Evolutionary conservation across 345 rosid genomes (phyloP), one percentile per base, ranked within the genome.

Genomic region (Hirschfeldia incana): DNA sequence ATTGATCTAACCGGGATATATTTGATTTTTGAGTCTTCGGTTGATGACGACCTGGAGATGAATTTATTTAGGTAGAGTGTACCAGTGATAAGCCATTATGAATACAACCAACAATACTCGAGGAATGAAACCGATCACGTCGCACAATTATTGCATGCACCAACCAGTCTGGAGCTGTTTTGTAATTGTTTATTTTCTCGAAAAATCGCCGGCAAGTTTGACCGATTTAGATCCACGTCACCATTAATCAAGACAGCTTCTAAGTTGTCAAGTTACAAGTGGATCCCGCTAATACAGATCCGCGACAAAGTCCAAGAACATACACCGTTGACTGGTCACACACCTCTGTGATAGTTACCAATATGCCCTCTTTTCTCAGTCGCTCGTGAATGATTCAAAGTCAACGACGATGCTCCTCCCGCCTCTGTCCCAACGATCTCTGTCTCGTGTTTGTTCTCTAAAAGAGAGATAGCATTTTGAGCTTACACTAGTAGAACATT

Each of bases 131-230:
- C 4, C 34, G 44, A 32, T 33, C 67, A 64, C 44, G 13, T 64
- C 28, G 3, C 27, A 34, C 49, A 8, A 34, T 34, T 65, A 34
- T 16, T 65, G 21, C 21, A 21, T 21, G 21, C 21, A 21, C 21
- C 21, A 21, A 21, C 21, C 21, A 21, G 21, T 21, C 21, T 21
- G 21, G 42, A 64, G 44, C 44, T 64, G 67, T 64, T 33, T 10
- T 64, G 27, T 33, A 34, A n/a, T 63, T 63, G 15, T 16, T 8
- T 34, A 12, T 36, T 46, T 46, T 27, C n/a, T 51, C 3, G 3
- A 8, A 69, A 55, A 57, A 12, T 11, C 78, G 78, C 13, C 79
- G 73, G 34, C 67, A 59, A 37, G 16, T 49, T 73, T 79, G 82
- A 79, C 74, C 28, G 1, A 8, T 11, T 58, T 58, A 16, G 8